Evolutionary conservation across 2,329 filamentous ascomycete species (phyloP), one percentile per base, ranked within the genome.

Genomic region (Fusarium foetens): DNA sequence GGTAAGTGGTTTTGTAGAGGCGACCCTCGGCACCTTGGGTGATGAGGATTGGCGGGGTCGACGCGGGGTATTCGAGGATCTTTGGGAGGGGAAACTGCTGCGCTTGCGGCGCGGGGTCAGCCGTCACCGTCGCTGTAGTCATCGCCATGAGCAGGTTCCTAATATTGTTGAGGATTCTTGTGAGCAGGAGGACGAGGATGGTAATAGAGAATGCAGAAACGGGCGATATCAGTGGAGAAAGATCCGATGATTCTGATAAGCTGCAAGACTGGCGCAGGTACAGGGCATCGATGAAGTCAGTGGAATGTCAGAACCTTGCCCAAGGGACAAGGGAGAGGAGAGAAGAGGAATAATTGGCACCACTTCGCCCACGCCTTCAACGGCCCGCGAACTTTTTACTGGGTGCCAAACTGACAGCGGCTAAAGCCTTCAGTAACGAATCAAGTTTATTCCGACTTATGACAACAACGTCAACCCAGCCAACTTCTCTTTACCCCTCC

Each of bases 1-100:
- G 91, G 83, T 94, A 97, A 61, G 89, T 91, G 23, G 94, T 95
- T 81, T 91, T 92, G 89, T 97, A 98, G 79, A 99, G 90, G 73
- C 95, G 94, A 67, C 94, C 95, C 89, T 99, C 96, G 80, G 96
- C 96, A 83, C 96, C 96, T 87, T 98, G 96, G 63, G 94, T 92
- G 76, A 98, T 89, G 78, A 97, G 92, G 53, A 80, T 82, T 71
- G 94, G 90, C 53, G 88, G 82, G 75, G 85, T 81, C 42, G 89
- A 85, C 69, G 88, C 84, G 80, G 88, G 88, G 84, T 90, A 84
- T 65, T 86, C 85, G 81, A 94, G 92, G 74, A 92, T 87, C 38
- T 85, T 81, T 41, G 92, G 92, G 70, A 93, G 90, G 73, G 86
- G 83, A 75, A 86, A 86, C 63, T 75, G 69, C 55, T 79, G 75